These are phyloP conservation scores for Capsicum pubescens DNA, from an alignment of 257 asterid species.

Conservation along the genomic window DNA sequence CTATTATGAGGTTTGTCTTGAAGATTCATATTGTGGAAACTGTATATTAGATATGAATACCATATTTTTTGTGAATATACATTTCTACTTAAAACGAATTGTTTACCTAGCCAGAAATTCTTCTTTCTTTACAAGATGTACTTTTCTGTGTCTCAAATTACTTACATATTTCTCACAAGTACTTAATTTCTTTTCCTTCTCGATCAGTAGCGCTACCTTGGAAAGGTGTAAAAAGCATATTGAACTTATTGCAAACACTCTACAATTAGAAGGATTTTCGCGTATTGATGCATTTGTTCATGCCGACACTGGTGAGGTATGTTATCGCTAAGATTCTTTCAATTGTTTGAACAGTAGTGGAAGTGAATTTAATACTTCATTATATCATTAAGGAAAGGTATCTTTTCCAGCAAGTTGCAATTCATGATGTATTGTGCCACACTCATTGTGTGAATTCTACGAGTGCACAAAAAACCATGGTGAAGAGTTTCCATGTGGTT, in stretches of 20 bases:
- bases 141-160: neutral
- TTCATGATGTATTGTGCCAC: neutral
- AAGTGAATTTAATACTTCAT: neutral
- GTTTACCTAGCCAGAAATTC: neutral
- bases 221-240: slow-evolving; percentile 67
- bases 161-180: slow-evolving; percentile 4
- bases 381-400: neutral
- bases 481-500: slow-evolving; percentile 5
- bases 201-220: slow-evolving; percentile 61
- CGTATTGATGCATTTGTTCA: slow-evolving; percentile 88
- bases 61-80: neutral
- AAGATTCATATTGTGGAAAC: slow-evolving; percentile 17
- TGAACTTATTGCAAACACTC: slow-evolving; percentile 80
- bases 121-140: too few relatives aligned
- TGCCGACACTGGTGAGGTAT: slow-evolving; percentile 84
- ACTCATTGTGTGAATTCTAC: neutral
- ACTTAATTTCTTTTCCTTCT: slow-evolving; percentile 27
- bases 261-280: slow-evolving; percentile 84
- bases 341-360: neutral
- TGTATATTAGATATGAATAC: neutral
- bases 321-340: slow-evolving; percentile 25
- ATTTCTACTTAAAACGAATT: neutral
- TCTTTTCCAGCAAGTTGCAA: slow-evolving; percentile 12
- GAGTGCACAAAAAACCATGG: slow-evolving; percentile 20
- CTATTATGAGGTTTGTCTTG: slow-evolving; percentile 66